Conservation (phyloP, 331 rosid species). For the Malus hybrid region DNA sequence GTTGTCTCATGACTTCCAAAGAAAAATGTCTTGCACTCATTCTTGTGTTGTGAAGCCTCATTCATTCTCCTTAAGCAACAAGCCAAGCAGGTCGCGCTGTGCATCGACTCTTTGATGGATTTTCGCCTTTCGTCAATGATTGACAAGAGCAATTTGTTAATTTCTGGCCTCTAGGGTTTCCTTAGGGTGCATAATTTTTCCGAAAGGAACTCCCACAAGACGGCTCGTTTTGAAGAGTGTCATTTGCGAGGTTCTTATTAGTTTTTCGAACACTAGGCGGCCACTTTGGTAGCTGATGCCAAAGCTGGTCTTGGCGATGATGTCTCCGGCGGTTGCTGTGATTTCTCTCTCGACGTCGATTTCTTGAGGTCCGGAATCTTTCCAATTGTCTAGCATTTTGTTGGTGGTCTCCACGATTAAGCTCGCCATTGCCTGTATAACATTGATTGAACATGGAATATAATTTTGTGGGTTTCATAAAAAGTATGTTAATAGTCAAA, state of each 20-base stretch:
- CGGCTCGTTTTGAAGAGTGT: conserved; percentile 47
- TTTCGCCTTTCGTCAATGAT: conserved; percentile 30
- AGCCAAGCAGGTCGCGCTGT: conserved; percentile 45
- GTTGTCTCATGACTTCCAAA: conserved; percentile 84
- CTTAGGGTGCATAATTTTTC: conserved; percentile 28
- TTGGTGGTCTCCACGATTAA: conserved; percentile 51
- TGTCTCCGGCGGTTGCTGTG: conserved; percentile 49
- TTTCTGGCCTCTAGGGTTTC: conserved; percentile 46
- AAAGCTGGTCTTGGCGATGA: conserved; percentile 68
- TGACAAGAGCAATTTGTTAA: conserved; percentile 33
- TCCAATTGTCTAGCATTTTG: conserved; percentile 61
- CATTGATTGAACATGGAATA: neutral
- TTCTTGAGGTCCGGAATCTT: conserved; percentile 35
- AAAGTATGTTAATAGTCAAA: neutral
- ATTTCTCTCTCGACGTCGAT: conserved; percentile 61
- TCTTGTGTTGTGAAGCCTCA: conserved; percentile 27
- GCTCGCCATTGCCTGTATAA: conserved; percentile 43
- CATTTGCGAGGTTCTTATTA: conserved; percentile 42
- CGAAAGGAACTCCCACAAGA: conserved; percentile 64
- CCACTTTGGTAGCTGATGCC: conserved; percentile 39
- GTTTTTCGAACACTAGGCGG: conserved; percentile 29
- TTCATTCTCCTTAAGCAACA: conserved; percentile 36
- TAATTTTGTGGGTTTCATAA: neutral
- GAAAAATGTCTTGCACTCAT: conserved; percentile 81
- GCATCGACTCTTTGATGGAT: neutral